Percentiles rank a stretch among this genome's conserved stretches.
These are phyloP conservation scores for Immersiella caudata DNA, from an alignment of 495 filamentous ascomycete genomes.

Conservation along the genomic window DNA sequence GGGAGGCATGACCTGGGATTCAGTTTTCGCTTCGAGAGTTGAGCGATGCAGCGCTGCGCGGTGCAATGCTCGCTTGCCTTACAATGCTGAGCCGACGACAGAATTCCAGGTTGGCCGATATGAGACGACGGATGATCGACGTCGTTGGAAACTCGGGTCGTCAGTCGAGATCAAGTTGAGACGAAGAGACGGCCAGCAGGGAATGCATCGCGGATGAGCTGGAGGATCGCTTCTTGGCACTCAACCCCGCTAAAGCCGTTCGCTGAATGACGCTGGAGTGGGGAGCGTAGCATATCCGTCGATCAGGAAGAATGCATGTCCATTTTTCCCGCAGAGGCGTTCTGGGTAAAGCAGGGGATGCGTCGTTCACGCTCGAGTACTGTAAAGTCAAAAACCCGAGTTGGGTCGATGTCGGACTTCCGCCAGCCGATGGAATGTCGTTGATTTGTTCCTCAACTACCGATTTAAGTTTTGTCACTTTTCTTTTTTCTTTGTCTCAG, in stretches of 20 bases:
- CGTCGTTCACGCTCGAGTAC: neutral
- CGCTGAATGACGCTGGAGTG: conserved; percentile 10
- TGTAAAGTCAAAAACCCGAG: neutral
- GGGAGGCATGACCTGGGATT: conserved; percentile 20
- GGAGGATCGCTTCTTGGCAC: conserved; percentile 25
- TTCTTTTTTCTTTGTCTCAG: conserved; percentile 16
- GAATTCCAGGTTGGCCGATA: conserved; percentile 8
- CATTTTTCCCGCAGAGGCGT: neutral
- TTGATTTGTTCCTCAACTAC: neutral
- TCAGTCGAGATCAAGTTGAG: conserved; percentile 11
- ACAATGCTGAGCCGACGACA: neutral
- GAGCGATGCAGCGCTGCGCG: neutral
- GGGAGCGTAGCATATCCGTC: conserved; percentile 5
- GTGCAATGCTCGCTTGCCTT: neutral
- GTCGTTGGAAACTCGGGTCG: conserved; percentile 19
- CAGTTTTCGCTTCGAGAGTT: conserved; percentile 9
- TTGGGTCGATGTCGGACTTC: neutral
- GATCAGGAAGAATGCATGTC: conserved; percentile 16
- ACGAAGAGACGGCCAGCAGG: conserved; percentile 8
- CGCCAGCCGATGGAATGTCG: conserved; percentile 4
- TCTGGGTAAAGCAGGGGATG: neutral
- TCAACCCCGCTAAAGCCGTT: conserved; percentile 2
- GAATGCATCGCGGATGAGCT: conserved; percentile 15
- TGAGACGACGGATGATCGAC: conserved; percentile 18
- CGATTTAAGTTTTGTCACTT: conserved; percentile 4